Evolutionary conservation across 805 yeast species (phyloP).

Genomic region (Saccharomycopsis schoenii): DNA sequence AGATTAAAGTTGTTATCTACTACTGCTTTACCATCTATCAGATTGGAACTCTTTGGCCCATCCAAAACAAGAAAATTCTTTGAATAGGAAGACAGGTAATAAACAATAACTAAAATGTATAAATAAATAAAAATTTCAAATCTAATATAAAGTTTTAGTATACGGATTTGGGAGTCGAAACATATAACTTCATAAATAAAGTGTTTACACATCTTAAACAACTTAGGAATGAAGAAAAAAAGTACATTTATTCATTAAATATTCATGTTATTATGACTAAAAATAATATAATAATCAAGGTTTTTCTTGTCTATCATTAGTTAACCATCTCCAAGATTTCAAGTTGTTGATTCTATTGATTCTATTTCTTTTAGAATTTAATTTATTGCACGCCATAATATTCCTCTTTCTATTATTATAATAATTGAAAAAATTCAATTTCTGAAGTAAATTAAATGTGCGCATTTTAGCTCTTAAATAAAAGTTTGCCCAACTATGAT

Average conservation of each 20-base stretch:
- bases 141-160: not conserved
- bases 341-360: not conserved
- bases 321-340: not conserved
- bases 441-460: not conserved
- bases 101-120: not conserved
- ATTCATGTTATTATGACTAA: not conserved
- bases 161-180: not conserved
- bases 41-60: conserved; percentile 82
- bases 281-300: not conserved
- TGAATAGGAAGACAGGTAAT: conserved; percentile 36
- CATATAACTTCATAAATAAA: not conserved
- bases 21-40: conserved; percentile 84
- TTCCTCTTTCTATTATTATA: not conserved
- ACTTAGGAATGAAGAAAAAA: not conserved
- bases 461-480: not conserved
- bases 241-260: not conserved
- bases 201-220: not conserved
- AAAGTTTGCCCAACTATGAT: not conserved
- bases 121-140: not conserved
- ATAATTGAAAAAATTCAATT: not conserved
- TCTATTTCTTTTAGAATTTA: not conserved
- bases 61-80: conserved; percentile 83
- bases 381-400: not conserved
- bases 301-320: not conserved
- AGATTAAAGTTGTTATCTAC: conserved; percentile 76